Evolutionary conservation across 2,329 filamentous ascomycete species (phyloP), one percentile per base, ranked within the genome.

Genomic region (Colletotrichum camelliae): DNA sequence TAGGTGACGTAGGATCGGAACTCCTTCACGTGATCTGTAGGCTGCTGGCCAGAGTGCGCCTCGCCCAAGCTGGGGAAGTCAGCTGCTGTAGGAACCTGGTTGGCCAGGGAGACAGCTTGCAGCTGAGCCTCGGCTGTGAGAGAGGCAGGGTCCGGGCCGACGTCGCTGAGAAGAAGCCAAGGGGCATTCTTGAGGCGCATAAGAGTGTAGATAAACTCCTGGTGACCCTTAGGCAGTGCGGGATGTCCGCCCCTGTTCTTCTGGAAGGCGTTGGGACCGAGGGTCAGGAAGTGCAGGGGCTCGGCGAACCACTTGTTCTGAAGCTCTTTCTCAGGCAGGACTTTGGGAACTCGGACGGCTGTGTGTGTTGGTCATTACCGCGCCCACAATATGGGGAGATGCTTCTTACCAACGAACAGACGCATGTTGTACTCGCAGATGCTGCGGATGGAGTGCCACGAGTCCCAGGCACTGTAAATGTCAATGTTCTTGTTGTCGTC

Each of bases 371-470:
- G 33, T 72, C 13, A 74, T 68, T 31, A 10, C n/a, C 1, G 65
- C 18, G 29, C n/a, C 6, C 62, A 58, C 4, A 6, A 21, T 67
- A 57, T 2, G 27, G 15, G 21, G 16, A 29, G 27, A 39, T 8
- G 9, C n/a, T 21, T 83, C 95, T 88, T 93, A 98, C 96, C 95
- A 84, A 98, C 92, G 81, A 92, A 94, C 48, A 99, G 89, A 83
- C 95, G 92, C 72, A 90, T 86, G 84, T 93, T 94, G 85, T 99
- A 98, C 86, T 93, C 94, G 90, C 96, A 98, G 73, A 95, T 88
- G 69, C 93, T 93, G 69, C 97, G 91, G 80, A 99, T 94, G 27
- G 93, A 89, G 83, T 99, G 94, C 97, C 97, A 99, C 2, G 94
- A 93, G 84, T 98, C 96, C 97, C 97, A 99, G 4, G 93, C 90